Evolutionary conservation across 441 rosid species (phyloP).

Genomic region (Omphalea diandra): DNA sequence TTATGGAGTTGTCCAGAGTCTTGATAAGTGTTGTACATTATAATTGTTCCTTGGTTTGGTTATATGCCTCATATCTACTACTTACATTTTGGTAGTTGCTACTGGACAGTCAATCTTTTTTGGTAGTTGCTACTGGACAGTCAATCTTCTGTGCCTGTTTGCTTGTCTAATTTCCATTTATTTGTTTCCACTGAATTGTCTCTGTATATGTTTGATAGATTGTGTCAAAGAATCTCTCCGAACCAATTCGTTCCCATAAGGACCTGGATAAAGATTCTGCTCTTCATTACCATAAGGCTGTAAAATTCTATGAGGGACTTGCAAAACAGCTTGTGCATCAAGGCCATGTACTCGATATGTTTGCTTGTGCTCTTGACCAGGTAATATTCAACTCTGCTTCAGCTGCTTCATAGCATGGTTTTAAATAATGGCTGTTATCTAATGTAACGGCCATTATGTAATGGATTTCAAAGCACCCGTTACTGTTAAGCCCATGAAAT

Average conservation of each 20-base stretch:
- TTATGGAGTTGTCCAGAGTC: neutral
- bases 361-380: slow-evolving; percentile 96
- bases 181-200: neutral
- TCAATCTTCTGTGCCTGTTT: neutral
- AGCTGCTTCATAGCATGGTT: too few relatives aligned
- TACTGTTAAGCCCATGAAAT: too few relatives aligned
- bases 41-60: neutral
- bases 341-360: slow-evolving; percentile 93
- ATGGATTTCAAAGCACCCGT: too few relatives aligned
- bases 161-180: neutral
- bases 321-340: slow-evolving; percentile 95
- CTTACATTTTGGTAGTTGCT: neutral
- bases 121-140: neutral
- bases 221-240: slow-evolving; percentile 75
- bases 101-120: neutral
- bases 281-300: slow-evolving; percentile 66
- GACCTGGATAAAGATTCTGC: slow-evolving; percentile 90
- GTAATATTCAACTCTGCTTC: slow-evolving; percentile 42
- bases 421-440: too few relatives aligned
- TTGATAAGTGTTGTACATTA: too few relatives aligned
- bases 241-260: slow-evolving; percentile 93
- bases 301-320: slow-evolving; percentile 70
- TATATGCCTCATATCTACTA: neutral
- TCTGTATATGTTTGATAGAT: slow-evolving; percentile 41
- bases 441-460: too few relatives aligned